Percentiles rank a stretch among this genome's conserved stretches.
phyloP scores from a whole-genome alignment of 495 filamentous ascomycete genomes.

The Parachaetomium inaequale region DNA sequence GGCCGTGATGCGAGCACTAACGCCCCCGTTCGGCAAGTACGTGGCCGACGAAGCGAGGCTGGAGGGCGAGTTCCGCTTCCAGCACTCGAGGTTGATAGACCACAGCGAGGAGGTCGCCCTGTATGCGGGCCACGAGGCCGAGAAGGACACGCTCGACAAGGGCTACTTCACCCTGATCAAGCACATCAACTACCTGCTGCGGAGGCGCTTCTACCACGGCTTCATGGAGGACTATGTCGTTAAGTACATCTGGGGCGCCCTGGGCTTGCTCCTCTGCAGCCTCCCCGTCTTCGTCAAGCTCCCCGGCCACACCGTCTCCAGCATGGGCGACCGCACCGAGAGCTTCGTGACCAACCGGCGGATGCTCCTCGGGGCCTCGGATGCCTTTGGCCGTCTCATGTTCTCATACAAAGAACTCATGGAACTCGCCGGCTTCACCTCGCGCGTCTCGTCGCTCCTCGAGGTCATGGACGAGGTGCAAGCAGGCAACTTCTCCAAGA shows the following conservation, averaged over 20 bases:
- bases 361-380: slow-evolving; percentile 85
- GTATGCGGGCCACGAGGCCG: slow-evolving; percentile 88
- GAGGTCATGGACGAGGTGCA: slow-evolving; percentile 94
- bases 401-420: slow-evolving; percentile 97
- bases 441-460: slow-evolving; percentile 80
- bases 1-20: slow-evolving; percentile 87
- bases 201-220: slow-evolving; percentile 85
- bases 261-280: slow-evolving; percentile 91
- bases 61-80: slow-evolving; percentile 94
- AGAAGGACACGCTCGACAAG: slow-evolving; percentile 96
- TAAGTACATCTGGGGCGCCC: slow-evolving; percentile 97
- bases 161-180: slow-evolving; percentile 99
- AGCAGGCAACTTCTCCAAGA: slow-evolving; percentile 88
- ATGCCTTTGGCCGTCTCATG: slow-evolving; percentile 95
- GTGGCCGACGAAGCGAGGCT: slow-evolving; percentile 93
- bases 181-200: slow-evolving; percentile 93
- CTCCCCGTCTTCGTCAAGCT: slow-evolving; percentile 94
- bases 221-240: slow-evolving; percentile 99
- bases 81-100: slow-evolving; percentile 91
- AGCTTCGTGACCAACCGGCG: slow-evolving; percentile 93
- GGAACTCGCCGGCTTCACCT: slow-evolving; percentile 93
- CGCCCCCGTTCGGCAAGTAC: slow-evolving; percentile 97
- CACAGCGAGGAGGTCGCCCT: slow-evolving; percentile 92
- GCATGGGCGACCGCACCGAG: slow-evolving; percentile 88
- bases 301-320: slow-evolving; percentile 63